A percentile compares a stretch with the other conserved stretches of the same genome.
Conservation (phyloP, 2,329 filamentous ascomycete genomes). For the Alternaria brassicae region DNA sequence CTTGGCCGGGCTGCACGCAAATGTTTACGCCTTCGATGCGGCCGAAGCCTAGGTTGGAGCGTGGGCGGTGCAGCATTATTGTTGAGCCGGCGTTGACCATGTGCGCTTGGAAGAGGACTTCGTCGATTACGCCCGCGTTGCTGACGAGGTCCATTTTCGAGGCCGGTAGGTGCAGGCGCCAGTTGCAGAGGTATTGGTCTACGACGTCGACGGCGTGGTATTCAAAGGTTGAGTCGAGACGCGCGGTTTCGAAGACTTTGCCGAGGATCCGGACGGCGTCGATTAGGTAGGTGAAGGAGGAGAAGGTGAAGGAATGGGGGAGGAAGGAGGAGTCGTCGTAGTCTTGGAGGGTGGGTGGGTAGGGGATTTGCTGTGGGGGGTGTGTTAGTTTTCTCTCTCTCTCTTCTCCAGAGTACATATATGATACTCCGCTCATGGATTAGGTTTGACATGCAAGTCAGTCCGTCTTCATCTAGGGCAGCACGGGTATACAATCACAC, state of each 20-base stretch:
- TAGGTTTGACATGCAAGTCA: neutral
- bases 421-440: neutral
- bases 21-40: slow-evolving; percentile 59
- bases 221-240: slow-evolving; percentile 46
- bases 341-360: slow-evolving; percentile 66
- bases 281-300: slow-evolving; percentile 85
- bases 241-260: slow-evolving; percentile 68
- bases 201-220: slow-evolving; percentile 61
- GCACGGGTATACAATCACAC: neutral
- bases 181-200: slow-evolving; percentile 72
- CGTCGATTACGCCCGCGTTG: slow-evolving; percentile 73
- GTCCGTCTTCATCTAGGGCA: neutral
- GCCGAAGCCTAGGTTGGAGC: slow-evolving; percentile 49
- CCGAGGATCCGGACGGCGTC: slow-evolving; percentile 81
- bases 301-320: slow-evolving; percentile 73
- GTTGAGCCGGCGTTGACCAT: slow-evolving; percentile 67
- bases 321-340: slow-evolving; percentile 80
- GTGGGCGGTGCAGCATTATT: slow-evolving; percentile 55
- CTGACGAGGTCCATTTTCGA: slow-evolving; percentile 73
- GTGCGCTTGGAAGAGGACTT: slow-evolving; percentile 90
- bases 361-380: slow-evolving; percentile 45
- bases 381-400: slow-evolving; percentile 2
- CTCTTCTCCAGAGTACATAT: neutral
- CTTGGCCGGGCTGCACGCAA: slow-evolving; percentile 66
- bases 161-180: slow-evolving; percentile 78